Base-by-base conservation (phyloP, 176 grass and related monocot species). In the Leersia perrieri region DNA sequence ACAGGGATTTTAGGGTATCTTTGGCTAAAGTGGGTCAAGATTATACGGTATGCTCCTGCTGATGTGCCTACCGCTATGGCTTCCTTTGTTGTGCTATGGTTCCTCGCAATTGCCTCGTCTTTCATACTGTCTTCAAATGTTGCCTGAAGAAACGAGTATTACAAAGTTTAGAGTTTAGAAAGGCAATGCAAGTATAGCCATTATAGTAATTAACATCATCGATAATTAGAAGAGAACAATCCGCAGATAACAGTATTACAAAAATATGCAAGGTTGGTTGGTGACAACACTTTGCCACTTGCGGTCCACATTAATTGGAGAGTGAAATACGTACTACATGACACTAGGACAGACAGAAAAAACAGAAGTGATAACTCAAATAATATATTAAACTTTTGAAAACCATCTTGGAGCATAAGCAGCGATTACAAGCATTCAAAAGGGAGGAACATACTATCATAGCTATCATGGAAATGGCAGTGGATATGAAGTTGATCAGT, bases 11-110 rank as follows among this genome's bases (percentile, higher is more conserved):
- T 95, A 0, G 92, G 95, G 68, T 98, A 98, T 82, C 95, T 91
- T 88, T 98, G 92, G 86, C 95, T 95, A 33, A 98, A 98, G 73
- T 98, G 95, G 33, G 95, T 95, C 70, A 98, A 70, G 60, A 98
- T 91, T 67, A 91, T 76, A 53, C 95, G 90, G 80, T 95, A 98
- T 3, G 70, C 95, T 51, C 86, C 95, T 1, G 95, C 95, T 0
- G 92, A 85, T 71, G 88, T 89, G 15, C 92, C 96, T 1, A 98
- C 90, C 27, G 77, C 88, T 77, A 98, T 87, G 1, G 95, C 96
- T 34, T 98, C 96, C 82, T 93, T 91, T 34, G 96, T 98, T 27
- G 96, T 98, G 45, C 96, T 98, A 70, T 94, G 96, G 75, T 98
- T 98, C 88, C 78, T 86, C 0, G 88, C 87, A 11, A 98, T 87